Conservation (phyloP, 768 basidiomycete genomes). For the Mycena galericulata region DNA sequence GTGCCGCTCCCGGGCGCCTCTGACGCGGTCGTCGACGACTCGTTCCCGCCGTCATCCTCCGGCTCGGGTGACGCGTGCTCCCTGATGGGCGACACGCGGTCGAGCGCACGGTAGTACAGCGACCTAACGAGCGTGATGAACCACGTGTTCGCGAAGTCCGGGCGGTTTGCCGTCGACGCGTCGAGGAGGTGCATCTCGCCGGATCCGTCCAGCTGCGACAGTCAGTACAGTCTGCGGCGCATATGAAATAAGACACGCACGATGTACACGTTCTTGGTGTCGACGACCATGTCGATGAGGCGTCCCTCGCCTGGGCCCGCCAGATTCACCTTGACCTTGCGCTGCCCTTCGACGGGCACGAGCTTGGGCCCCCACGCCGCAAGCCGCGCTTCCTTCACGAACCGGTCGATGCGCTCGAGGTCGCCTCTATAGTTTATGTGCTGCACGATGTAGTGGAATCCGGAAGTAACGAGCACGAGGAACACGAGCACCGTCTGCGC, state of each 20-base stretch:
- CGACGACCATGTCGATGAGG: slow-evolving; percentile 85
- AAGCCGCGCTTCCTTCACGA: slow-evolving; percentile 70
- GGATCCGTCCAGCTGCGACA: slow-evolving; percentile 66
- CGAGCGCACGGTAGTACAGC: slow-evolving; percentile 43
- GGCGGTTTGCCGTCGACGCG: slow-evolving; percentile 64
- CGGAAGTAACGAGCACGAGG: slow-evolving; percentile 81
- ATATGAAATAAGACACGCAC: slow-evolving; percentile 56
- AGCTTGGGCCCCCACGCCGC: slow-evolving; percentile 89
- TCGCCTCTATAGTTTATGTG: slow-evolving; percentile 71
- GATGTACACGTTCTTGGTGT: slow-evolving; percentile 79
- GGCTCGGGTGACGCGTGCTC: slow-evolving; percentile 42
- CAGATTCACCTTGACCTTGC: slow-evolving; percentile 84
- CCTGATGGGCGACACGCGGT: slow-evolving; percentile 33
- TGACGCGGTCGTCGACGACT: slow-evolving; percentile 56
- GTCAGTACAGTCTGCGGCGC: slow-evolving; percentile 1
- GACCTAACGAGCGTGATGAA: slow-evolving; percentile 62
- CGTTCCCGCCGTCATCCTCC: slow-evolving; percentile 53
- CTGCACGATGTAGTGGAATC: slow-evolving; percentile 85
- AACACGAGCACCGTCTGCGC: slow-evolving; percentile 80
- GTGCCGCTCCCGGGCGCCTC: slow-evolving; percentile 58
- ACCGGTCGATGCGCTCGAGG: slow-evolving; percentile 71
- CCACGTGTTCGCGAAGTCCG: slow-evolving; percentile 79
- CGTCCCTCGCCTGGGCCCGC: slow-evolving; percentile 71
- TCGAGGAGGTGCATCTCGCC: slow-evolving; percentile 71
- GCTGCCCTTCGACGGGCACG: slow-evolving; percentile 68